Conservation (phyloP, 176 grass and related monocot species). For the Phragmites australis region DNA sequence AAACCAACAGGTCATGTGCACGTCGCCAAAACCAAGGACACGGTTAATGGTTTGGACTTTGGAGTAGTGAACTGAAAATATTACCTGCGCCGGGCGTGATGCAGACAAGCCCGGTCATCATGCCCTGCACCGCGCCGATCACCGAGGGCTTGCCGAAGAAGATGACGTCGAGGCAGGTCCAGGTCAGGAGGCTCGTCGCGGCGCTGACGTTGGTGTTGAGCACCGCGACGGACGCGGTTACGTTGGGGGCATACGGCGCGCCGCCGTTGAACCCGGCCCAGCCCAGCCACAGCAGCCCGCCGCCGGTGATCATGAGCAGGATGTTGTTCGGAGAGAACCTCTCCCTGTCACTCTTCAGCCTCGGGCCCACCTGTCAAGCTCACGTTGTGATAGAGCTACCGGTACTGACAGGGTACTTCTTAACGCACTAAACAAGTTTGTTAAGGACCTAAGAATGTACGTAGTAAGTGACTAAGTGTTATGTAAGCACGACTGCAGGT, state of each 20-base stretch:
- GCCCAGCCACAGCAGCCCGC: conserved; percentile 71
- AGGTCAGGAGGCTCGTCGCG: conserved; percentile 67
- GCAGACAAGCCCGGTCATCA: conserved; percentile 85
- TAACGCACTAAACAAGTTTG: background rate
- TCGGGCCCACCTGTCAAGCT: conserved; percentile 59
- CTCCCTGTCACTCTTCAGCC: conserved; percentile 69
- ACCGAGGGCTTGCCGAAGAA: conserved; percentile 81
- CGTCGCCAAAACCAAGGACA: background rate
- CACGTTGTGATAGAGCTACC: background rate
- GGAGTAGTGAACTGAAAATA: background rate
- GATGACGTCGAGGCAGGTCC: conserved; percentile 77
- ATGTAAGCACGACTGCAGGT: background rate
- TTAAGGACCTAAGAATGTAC: no score
- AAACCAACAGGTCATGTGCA: background rate
- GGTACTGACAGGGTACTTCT: background rate
- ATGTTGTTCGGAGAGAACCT: conserved; percentile 76
- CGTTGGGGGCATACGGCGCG: conserved; percentile 55
- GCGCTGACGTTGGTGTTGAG: conserved; percentile 77
- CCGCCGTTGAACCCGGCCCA: conserved; percentile 87
- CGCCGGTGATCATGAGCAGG: conserved; percentile 69
- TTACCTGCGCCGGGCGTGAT: conserved; percentile 73
- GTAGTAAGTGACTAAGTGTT: no score
- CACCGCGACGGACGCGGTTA: conserved; percentile 60
- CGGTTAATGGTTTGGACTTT: background rate
- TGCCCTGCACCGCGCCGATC: conserved; percentile 74